Base-by-base conservation (phyloP, 148 eudicot genomes). In the Linanthus parryae region DNA sequence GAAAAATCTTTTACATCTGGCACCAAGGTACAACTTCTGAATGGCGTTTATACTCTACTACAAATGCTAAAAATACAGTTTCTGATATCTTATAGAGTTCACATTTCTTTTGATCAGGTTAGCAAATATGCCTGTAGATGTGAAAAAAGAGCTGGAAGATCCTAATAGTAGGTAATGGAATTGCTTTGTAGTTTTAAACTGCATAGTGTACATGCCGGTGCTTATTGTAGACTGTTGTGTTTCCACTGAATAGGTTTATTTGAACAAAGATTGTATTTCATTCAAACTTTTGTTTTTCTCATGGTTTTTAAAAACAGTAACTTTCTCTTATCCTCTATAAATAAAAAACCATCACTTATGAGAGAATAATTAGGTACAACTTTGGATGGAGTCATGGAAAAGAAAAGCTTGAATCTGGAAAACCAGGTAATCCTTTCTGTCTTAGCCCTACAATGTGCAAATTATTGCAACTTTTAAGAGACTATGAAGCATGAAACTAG, bases 381-480 rank as follows among this genome's bases (percentile, higher is more conserved):
- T 83, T 83, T 73, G 97, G 97, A 68, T 91, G 97, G 97, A 91
- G 97, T 65, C 95, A 91, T 74, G 97, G 97, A 43, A 91, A 91
- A 86, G 97, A 91, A 64, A 91, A 81, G 70, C 95, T 91, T 51
- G 95, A 86, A 80, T 83, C 95, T 51, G 95, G 97, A 62, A 91
- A 86, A 67, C 92, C 69, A 68, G 97, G 97, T 78, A 74, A 61
- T 64, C 16, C 35, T 14, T 44, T 44, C 45, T 24, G 23, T 37
- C 18, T n/a, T n/a, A n/a, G n/a, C n/a, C n/a, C n/a, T n/a, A n/a
- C n/a, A n/a, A n/a, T n/a, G n/a, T n/a, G n/a, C n/a, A n/a, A n/a
- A n/a, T n/a, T n/a, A n/a, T n/a, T n/a, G n/a, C n/a, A n/a, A n/a
- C n/a, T n/a, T n/a, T n/a, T n/a, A n/a, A n/a, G n/a, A n/a, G n/a